A percentile compares a stretch with the other conserved stretches of the same genome.
Evolutionary conservation across 2,329 filamentous ascomycete genomes (phyloP).

Genomic region (Triangularia setosa): DNA sequence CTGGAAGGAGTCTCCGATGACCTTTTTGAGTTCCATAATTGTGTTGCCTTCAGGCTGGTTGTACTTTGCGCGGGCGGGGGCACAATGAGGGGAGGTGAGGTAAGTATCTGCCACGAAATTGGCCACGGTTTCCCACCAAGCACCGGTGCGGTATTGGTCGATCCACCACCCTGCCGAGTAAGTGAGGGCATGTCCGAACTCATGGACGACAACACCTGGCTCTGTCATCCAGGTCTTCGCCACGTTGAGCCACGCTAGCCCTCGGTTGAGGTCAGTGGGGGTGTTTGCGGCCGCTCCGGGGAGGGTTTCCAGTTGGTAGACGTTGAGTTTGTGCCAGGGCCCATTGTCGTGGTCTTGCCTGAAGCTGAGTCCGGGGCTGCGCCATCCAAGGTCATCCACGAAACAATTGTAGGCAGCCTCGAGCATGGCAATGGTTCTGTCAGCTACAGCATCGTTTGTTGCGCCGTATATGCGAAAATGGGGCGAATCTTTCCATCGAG

Average conservation of each 20-base stretch:
- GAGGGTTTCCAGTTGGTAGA: slow-evolving; percentile 39
- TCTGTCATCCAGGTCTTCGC: slow-evolving; percentile 36
- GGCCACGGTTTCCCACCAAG: slow-evolving; percentile 50
- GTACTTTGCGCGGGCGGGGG: slow-evolving; percentile 34
- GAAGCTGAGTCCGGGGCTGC: slow-evolving; percentile 33
- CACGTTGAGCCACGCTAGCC: slow-evolving; percentile 43
- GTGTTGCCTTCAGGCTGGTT: slow-evolving; percentile 35
- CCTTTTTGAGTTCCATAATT: slow-evolving; percentile 41
- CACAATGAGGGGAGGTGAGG: slow-evolving; percentile 43
- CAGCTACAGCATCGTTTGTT: slow-evolving; percentile 28
- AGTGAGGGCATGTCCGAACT: slow-evolving; percentile 47
- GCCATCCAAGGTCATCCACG: slow-evolving; percentile 32
- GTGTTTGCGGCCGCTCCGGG: slow-evolving; percentile 37
- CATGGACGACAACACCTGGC: slow-evolving; percentile 44
- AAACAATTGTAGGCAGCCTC: slow-evolving; percentile 42
- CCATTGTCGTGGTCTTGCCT: slow-evolving; percentile 32
- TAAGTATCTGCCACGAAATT: slow-evolving; percentile 49
- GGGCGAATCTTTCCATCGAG: slow-evolving; percentile 33
- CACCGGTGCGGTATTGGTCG: slow-evolving; percentile 42
- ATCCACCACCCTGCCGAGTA: slow-evolving; percentile 44
- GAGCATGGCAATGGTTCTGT: slow-evolving; percentile 36
- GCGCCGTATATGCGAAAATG: slow-evolving; percentile 40
- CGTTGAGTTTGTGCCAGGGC: slow-evolving; percentile 44
- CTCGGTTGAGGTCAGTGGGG: slow-evolving; percentile 36
- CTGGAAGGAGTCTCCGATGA: slow-evolving; percentile 45